Evolutionary conservation across 208 protist genomes (phyloP).

Genomic region (Crithidia sp.): DNA sequence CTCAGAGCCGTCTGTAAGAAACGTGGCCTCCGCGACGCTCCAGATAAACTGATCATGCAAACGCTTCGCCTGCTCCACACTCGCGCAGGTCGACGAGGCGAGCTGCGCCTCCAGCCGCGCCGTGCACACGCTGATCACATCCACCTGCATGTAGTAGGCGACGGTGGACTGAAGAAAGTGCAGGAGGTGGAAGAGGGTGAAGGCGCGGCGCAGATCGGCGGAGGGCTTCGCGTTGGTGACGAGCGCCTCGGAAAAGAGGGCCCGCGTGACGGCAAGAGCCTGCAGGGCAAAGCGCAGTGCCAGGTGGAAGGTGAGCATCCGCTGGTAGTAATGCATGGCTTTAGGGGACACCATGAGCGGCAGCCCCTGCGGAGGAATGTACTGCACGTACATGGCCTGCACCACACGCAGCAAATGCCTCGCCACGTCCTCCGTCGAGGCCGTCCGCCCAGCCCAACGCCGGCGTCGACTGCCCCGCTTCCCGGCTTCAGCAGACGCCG

Average conservation of each 20-base stretch:
- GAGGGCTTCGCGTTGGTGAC: constrained; percentile 66
- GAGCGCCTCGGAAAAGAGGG: constrained; percentile 61
- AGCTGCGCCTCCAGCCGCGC: constrained; percentile 46
- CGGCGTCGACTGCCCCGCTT: background rate
- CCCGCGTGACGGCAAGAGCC: constrained; percentile 60
- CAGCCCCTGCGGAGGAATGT: constrained; percentile 50
- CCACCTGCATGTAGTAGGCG: constrained; percentile 78
- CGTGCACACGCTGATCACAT: constrained; percentile 63
- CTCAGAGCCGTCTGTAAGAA: constrained; percentile 64
- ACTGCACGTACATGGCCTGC: constrained; percentile 51
- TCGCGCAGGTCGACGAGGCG: constrained; percentile 43
- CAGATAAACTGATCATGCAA: constrained; percentile 82
- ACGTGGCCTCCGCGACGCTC: constrained; percentile 69
- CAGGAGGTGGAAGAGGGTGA: constrained; percentile 65
- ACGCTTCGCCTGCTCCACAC: constrained; percentile 76
- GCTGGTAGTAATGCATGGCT: constrained; percentile 79
- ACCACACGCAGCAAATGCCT: constrained; percentile 52
- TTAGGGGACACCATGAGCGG: constrained; percentile 70
- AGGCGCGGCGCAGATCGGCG: constrained; percentile 63
- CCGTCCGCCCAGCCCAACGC: background rate
- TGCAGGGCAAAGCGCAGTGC: constrained; percentile 62
- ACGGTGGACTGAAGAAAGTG: constrained; percentile 71
- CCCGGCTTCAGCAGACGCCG: background rate
- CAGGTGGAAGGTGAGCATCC: constrained; percentile 75
- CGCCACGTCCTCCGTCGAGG: constrained; percentile 65